Conservation (phyloP, 148 eudicot species). For the Simmondsia chinensis region DNA sequence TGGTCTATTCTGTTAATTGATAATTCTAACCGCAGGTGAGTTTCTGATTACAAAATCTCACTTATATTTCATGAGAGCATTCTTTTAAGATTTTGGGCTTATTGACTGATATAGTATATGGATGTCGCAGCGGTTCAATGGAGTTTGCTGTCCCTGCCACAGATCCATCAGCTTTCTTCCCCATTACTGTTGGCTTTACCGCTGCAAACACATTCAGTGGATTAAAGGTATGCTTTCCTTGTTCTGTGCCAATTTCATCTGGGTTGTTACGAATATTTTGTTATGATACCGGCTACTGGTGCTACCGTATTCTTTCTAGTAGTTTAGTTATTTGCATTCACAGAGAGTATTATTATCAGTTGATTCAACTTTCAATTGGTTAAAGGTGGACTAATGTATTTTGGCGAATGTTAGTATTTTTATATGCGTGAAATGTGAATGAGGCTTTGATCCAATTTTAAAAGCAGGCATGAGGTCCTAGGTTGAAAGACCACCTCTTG, state of each 20-base stretch:
- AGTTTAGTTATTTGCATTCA: too few relatives aligned
- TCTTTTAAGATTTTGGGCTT: constrained; percentile 1
- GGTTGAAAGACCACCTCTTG: too few relatives aligned
- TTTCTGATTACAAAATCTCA: background rate
- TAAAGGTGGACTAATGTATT: too few relatives aligned
- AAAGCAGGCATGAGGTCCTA: too few relatives aligned
- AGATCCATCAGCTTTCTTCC: constrained; percentile 80
- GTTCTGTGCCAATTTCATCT: background rate
- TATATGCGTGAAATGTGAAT: too few relatives aligned
- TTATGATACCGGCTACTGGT: background rate
- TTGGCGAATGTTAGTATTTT: too few relatives aligned
- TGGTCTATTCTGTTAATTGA: constrained; percentile 92
- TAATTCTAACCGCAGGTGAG: constrained; percentile 83
- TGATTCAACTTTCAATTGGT: too few relatives aligned
- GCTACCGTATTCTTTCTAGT: background rate
- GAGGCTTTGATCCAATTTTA: too few relatives aligned
- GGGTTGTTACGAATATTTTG: background rate
- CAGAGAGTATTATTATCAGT: too few relatives aligned
- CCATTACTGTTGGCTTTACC: constrained; percentile 78
- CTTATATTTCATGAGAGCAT: background rate
- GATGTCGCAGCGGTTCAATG: constrained; percentile 72
- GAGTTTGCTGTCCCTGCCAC: constrained; percentile 92
- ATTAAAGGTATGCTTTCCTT: constrained; percentile 46
- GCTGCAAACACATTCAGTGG: constrained; percentile 83
- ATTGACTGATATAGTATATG: background rate